phyloP scores from a whole-genome alignment of 441 rosid genomes.

The Eutrema salsugineum region DNA sequence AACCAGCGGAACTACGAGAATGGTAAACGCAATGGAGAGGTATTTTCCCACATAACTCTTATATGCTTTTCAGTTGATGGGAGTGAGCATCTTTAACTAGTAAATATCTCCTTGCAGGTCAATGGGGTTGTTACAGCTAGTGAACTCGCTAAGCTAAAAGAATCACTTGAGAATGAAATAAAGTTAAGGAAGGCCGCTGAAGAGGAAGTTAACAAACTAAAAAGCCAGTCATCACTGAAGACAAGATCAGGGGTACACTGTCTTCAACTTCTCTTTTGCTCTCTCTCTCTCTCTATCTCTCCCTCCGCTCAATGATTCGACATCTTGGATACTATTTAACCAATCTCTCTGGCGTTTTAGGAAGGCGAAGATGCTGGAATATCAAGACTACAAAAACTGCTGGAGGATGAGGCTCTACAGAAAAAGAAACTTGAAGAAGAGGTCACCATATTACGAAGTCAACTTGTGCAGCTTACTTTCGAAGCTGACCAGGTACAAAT shows the following conservation, averaged over 20 bases:
- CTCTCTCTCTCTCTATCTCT: neutral
- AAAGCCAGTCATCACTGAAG: conserved; percentile 54
- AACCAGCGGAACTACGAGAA: conserved; percentile 64
- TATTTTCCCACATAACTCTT: conserved; percentile 28
- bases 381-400: conserved; percentile 59
- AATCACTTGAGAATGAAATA: conserved; percentile 71
- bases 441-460: conserved; percentile 66
- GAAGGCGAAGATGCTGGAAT: conserved; percentile 72
- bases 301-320: neutral
- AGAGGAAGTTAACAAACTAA: conserved; percentile 69
- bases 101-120: conserved; percentile 36
- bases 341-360: conserved; percentile 44
- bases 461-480: conserved; percentile 76
- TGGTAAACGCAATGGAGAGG: conserved; percentile 57
- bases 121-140: conserved; percentile 41
- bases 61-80: conserved; percentile 1
- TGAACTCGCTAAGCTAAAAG: conserved; percentile 59
- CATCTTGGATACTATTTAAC: conserved; percentile 19
- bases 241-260: conserved; percentile 56
- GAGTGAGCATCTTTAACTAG: neutral
- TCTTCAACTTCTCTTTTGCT: conserved; percentile 10
- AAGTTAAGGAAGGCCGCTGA: conserved; percentile 75
- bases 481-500: conserved; percentile 90
- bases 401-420: conserved; percentile 79
- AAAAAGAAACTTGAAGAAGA: conserved; percentile 92